Evolutionary conservation across 805 yeast species (phyloP).

Genomic region (Hanseniaspora nectarophila): DNA sequence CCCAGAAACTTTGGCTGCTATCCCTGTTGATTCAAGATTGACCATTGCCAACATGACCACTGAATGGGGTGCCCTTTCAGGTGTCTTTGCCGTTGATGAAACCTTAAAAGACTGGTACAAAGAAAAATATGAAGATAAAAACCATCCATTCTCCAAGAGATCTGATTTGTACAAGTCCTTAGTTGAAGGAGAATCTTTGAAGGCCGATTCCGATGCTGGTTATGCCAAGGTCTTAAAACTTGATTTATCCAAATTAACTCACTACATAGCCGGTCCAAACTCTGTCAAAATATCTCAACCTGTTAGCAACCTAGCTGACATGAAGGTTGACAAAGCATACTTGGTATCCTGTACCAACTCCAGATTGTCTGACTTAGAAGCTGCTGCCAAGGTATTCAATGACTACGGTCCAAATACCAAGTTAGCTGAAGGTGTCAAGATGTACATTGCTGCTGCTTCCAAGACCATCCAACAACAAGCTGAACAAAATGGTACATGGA

Average conservation of each 20-base stretch:
- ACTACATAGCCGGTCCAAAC: conserved; percentile 92
- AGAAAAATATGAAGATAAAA: conserved; percentile 36
- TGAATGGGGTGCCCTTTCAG: conserved; percentile 97
- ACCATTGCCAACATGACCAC: conserved; percentile 97
- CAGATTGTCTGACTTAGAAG: conserved; percentile 78
- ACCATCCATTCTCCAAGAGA: conserved; percentile 27
- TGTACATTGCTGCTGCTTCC: conserved; percentile 96
- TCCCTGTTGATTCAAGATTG: conserved; percentile 71
- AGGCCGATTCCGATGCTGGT: conserved; percentile 63
- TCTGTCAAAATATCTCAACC: conserved; percentile 86
- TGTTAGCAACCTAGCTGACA: conserved; percentile 55
- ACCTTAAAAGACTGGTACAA: conserved; percentile 69
- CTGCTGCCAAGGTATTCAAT: conserved; percentile 76
- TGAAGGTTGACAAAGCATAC: conserved; percentile 84
- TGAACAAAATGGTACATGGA: conserved; percentile 85
- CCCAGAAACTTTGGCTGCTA: conserved; percentile 60
- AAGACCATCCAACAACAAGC: conserved; percentile 88
- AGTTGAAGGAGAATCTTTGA: conserved; percentile 19
- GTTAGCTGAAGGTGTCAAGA: conserved; percentile 81
- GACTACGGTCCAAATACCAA: conserved; percentile 43
- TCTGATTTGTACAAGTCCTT: conserved; percentile 23
- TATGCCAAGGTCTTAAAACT: conserved; percentile 81
- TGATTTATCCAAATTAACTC: conserved; percentile 70
- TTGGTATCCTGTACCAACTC: conserved; percentile 97
- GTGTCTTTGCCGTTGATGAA: conserved; percentile 90